Base-by-base conservation (phyloP, 2,329 filamentous ascomycete species). In the Juglanconis oblonga region DNA sequence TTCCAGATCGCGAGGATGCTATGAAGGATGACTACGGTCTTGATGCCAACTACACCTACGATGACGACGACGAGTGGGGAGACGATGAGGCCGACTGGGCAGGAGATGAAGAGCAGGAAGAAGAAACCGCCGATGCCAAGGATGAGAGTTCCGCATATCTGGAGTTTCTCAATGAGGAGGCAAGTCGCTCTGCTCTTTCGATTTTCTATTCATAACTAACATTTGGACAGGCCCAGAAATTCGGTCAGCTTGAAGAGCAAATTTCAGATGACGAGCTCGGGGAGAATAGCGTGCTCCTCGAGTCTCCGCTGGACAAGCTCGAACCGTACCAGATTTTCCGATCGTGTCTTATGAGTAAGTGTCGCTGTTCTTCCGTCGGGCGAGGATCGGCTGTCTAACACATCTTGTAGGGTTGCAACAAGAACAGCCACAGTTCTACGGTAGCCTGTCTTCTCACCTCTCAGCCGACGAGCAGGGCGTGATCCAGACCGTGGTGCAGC, bases 121-220 rank as follows among this genome's bases (percentile, higher is more conserved):
- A 91, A 64, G 84, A 84, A 57, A 69, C 76, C 13, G 74, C 73
- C 3, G 89, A 97, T 63, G 82, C 87, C 68, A 90, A 92, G 70
- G 94, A 97, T 68, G 94, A 98, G 76, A 95, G 91, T 73, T 89
- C 90, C 31, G 92, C 94, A 5, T 99, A 99, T 73, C 85, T 99
- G 51, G 93, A 98, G 67, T 99, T 99, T 79, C 77, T 99, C 33
- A 96, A 94, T 68, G 90, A 96, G 72, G 94, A 98, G 80, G 89
- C 88, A 71, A 72, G 81, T 69, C 29, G 48, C 32, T 11, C 32
- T 11, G 44, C 9, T 51, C 42, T 5, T 13, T 5, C 9, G 31
- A 29, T 42, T 51, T 11, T 5, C 31, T 6, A 38, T 5, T 29
- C 14, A 6, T 35, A 47, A 36, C 69, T 74, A 62, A 74, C 61